Percentiles rank a stretch among this genome's conserved stretches.
These are phyloP conservation scores for Aspergillus sclerotialis DNA, from an alignment of 2,329 filamentous ascomycete genomes.

Conservation along the genomic window DNA sequence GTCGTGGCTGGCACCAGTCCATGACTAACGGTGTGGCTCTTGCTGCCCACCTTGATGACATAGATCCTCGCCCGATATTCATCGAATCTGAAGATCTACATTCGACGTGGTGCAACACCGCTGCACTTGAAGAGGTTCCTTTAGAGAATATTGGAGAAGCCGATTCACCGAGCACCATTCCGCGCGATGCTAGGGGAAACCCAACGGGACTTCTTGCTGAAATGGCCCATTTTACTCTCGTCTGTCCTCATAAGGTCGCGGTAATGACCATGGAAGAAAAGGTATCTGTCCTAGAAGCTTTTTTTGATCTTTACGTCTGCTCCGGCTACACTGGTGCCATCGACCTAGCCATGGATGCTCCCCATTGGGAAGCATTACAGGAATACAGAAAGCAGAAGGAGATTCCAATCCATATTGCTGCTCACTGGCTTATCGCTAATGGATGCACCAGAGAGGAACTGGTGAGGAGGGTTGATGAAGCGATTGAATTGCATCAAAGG, in stretches of 20 bases:
- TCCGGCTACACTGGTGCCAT: slow-evolving; percentile 44
- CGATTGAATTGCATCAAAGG: slow-evolving; percentile 34
- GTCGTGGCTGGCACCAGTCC: slow-evolving; percentile 45
- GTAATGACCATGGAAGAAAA: slow-evolving; percentile 40
- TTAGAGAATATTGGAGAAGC: slow-evolving; percentile 34
- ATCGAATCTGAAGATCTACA: slow-evolving; percentile 46
- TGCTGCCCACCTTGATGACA: slow-evolving; percentile 42
- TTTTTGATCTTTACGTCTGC: slow-evolving; percentile 36
- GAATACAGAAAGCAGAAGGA: slow-evolving; percentile 28
- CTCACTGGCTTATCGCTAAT: slow-evolving; percentile 44
- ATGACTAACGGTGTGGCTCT: slow-evolving; percentile 39
- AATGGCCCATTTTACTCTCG: slow-evolving; percentile 37
- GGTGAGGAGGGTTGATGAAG: slow-evolving; percentile 38
- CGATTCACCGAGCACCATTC: slow-evolving; percentile 41
- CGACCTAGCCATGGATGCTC: slow-evolving; percentile 49
- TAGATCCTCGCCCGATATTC: slow-evolving; percentile 43
- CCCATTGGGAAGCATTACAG: slow-evolving; percentile 39
- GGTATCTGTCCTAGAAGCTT: slow-evolving; percentile 31
- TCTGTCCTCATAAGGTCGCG: slow-evolving; percentile 42
- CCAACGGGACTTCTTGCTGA: slow-evolving; percentile 42
- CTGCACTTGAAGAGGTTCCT: slow-evolving; percentile 40
- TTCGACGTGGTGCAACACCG: slow-evolving; percentile 45
- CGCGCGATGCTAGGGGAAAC: slow-evolving; percentile 38
- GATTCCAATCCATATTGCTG: slow-evolving; percentile 39
- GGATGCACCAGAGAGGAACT: slow-evolving; percentile 31